Base-by-base conservation (phyloP, 306 rosid genomes). In the Oxytropis ochrocephala region DNA sequence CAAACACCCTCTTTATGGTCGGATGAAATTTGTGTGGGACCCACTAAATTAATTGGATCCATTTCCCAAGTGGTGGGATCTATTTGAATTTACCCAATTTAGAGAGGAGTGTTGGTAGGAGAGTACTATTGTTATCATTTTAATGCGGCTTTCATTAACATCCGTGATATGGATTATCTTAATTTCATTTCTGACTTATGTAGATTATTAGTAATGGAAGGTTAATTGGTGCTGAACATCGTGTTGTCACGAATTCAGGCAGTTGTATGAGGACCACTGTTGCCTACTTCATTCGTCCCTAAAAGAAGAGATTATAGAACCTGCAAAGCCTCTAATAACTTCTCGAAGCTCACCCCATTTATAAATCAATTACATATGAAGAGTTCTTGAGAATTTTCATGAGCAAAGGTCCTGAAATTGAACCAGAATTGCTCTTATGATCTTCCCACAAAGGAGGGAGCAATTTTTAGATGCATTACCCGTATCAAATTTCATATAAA, bases 141-240 rank as follows among this genome's bases (percentile, higher is more conserved):
- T n/a, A 24, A 24, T 24, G 29, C n/a, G n/a, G n/a, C n/a, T n/a
- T n/a, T n/a, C n/a, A n/a, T n/a, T 12, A 35, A 33, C 0, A 4
- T n/a, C 30, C 10, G 13, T 56, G 63, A 18, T 56, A 58, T 14
- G 7, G 16, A 14, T 8, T 58, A 33, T 4, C 2, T 13, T 4
- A 27, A 27, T 64, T 30, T 12, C 2, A 13, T 41, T 41, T 33
- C 7, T 52, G 32, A 46, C n/a, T 57, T 2, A 7, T 50, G 18
- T 14, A 86, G 96, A 65, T 89, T 3, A 79, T 89, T 16, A 86
- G 87, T 70, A 86, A 86, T 59, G 85, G 90, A 48, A 83, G 75
- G 79, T 64, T 89, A 0, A 16, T 69, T 4, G 90, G 88, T 17
- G 88, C 79, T 2, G 90, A 86, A n/a, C 96, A 89, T 36, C 64